These are phyloP conservation scores for Fusarium pseudograminearum DNA, from an alignment of 2,329 filamentous ascomycete species.

Conservation along the genomic window DNA sequence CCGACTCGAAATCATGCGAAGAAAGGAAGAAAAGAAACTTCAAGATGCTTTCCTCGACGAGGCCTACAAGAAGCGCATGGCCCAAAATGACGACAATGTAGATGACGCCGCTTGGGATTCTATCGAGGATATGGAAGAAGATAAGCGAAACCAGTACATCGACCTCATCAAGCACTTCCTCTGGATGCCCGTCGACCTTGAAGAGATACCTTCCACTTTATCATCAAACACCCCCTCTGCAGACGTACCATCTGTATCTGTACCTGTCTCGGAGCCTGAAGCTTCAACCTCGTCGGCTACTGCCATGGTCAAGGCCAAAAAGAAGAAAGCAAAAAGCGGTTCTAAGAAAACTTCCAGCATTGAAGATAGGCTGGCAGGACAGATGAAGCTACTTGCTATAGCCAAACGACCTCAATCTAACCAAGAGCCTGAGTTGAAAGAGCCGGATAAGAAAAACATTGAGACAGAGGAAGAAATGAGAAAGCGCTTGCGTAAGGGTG, in stretches of 20 bases:
- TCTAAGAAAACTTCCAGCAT: not conserved
- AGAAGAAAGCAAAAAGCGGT: conserved; percentile 34
- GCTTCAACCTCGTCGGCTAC: not conserved
- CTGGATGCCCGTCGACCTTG: conserved; percentile 35
- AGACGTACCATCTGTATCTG: not conserved
- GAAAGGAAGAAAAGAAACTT: conserved; percentile 45
- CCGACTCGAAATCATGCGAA: conserved; percentile 29
- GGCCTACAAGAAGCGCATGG: conserved; percentile 43
- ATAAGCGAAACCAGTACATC: conserved; percentile 45
- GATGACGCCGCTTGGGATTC: conserved; percentile 45
- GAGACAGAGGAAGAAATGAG: conserved; percentile 49
- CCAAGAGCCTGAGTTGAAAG: conserved; percentile 6
- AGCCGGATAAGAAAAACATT: conserved; percentile 47
- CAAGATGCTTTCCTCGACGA: conserved; percentile 49
- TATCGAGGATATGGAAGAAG: conserved; percentile 43
- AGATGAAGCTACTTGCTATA: conserved; percentile 39
- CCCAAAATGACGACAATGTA: conserved; percentile 37
- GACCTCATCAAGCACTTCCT: conserved; percentile 49
- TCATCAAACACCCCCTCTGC: not conserved
- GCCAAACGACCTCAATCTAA: not conserved
- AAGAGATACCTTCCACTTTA: not conserved
- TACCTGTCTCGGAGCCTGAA: not conserved
- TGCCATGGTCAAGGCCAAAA: conserved; percentile 27
- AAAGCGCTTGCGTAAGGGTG: conserved; percentile 43
- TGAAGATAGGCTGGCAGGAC: not conserved